Evolutionary conservation across 2,329 filamentous ascomycete species (phyloP).

Genomic region (Microdochium nivale): DNA sequence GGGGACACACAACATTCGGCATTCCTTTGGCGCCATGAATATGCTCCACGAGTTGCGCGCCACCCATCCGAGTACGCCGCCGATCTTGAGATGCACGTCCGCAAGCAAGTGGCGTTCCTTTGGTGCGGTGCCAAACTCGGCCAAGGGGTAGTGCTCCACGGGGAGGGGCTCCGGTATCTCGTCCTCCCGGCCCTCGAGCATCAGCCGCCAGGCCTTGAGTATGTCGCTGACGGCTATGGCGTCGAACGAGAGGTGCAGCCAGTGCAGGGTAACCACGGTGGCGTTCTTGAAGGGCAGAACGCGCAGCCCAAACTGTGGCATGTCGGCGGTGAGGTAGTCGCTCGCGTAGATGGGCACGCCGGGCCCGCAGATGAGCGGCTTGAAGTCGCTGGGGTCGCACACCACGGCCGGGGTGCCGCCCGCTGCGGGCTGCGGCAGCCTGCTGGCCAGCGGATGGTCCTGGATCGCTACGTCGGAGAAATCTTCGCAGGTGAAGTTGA

Average conservation of each 20-base stretch:
- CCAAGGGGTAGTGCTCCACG: slow-evolving; percentile 22
- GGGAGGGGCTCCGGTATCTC: slow-evolving; percentile 21
- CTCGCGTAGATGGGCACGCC: slow-evolving; percentile 16
- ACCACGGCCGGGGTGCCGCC: slow-evolving; percentile 13
- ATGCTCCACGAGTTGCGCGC: slow-evolving; percentile 17
- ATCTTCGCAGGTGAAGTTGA: slow-evolving; percentile 22
- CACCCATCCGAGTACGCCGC: slow-evolving; percentile 15
- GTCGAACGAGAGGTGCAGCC: slow-evolving; percentile 31
- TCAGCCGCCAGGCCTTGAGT: slow-evolving; percentile 28
- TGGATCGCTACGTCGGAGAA: slow-evolving; percentile 17
- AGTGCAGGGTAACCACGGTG: slow-evolving; percentile 29
- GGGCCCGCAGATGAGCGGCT: slow-evolving; percentile 9
- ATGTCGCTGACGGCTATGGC: slow-evolving; percentile 27
- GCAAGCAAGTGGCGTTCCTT: slow-evolving; percentile 15
- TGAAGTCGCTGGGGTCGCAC: slow-evolving; percentile 14
- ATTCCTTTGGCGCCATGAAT: slow-evolving; percentile 18
- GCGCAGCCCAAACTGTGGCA: slow-evolving; percentile 30
- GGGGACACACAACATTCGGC: slow-evolving; percentile 27
- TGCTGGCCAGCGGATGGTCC: slow-evolving; percentile 24
- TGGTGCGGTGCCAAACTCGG: slow-evolving; percentile 11
- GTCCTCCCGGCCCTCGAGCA: slow-evolving; percentile 25
- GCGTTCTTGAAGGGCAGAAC: slow-evolving; percentile 31
- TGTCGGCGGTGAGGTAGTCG: slow-evolving; percentile 27
- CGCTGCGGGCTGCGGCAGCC: slow-evolving; percentile 14
- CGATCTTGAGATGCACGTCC: slow-evolving; percentile 8